These are phyloP conservation scores for Neckera pumila DNA, from an alignment of 225 moss, liverwort and hornwort genomes.

Conservation along the genomic window DNA sequence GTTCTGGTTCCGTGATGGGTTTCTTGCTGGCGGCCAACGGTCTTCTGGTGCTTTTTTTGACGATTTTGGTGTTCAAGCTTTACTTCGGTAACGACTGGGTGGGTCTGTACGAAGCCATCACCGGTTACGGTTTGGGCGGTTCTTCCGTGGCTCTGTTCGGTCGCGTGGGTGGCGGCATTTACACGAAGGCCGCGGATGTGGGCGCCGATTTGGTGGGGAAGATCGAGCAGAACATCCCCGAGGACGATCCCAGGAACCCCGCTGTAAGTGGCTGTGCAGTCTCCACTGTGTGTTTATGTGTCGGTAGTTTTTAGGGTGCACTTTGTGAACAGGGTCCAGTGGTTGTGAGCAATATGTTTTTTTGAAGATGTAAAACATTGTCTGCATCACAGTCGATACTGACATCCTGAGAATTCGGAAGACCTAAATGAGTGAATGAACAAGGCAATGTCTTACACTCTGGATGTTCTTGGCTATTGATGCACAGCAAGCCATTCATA, in stretches of 20 bases:
- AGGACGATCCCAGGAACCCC: conserved; percentile 62
- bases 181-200: conserved; percentile 66
- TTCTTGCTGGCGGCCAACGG: conserved; percentile 64
- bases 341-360: fast-evolving
- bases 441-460: not conserved
- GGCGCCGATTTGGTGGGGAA: conserved; percentile 59
- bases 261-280: not conserved
- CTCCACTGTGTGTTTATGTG: not conserved
- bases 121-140: conserved; percentile 48
- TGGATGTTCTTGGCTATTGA: not conserved
- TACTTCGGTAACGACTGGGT: conserved; percentile 76
- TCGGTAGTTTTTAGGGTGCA: not conserved
- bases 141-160: conserved; percentile 43
- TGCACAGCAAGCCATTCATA: not conserved
- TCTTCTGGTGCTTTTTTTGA: conserved; percentile 53
- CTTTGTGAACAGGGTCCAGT: not conserved
- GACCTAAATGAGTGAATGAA: not conserved
- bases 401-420: no score
- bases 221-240: conserved; percentile 61
- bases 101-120: conserved; percentile 68
- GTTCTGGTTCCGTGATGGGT: conserved; percentile 85
- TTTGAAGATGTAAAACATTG: not conserved
- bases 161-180: conserved; percentile 56
- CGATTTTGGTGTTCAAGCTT: conserved; percentile 67
- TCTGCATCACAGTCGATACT: not conserved